Base-by-base conservation (phyloP, 495 filamentous ascomycete species). In the Podospora pseudopauciseta region DNA sequence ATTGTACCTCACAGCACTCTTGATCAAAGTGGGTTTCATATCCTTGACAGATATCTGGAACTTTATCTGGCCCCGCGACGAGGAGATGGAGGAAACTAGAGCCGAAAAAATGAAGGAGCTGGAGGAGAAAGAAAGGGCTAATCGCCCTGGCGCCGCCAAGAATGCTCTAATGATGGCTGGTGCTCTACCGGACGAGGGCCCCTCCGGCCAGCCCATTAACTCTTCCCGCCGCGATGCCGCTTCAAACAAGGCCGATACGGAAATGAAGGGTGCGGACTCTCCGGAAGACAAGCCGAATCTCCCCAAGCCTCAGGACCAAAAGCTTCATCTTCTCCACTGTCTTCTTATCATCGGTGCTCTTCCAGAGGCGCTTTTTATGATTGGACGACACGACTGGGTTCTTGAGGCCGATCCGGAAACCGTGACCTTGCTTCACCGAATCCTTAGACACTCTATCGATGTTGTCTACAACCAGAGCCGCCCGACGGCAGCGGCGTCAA, bases 1-100 rank as follows among this genome's bases (percentile, higher is more conserved):
- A 15, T 91, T 97, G 60, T 94, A 93, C 68, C 87, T 98, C 6
- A 88, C 92, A 1, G 92, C 96, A 0, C 81, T 98, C 28, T 86
- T 99, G 54, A 97, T 99, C 79, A 98, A 98, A 78, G 90, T 96
- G 61, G 96, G 96, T 26, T 98, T 99, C 77, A 93, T 99, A 67
- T 97, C 94, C n/a, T 82, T 99, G 3, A 86, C 87, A 54, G 95
- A 98, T 73, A 81, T 99, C 23, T 97, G 97, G 76, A 89, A 94
- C 49, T 96, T 98, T 74, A 88, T 98, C 4, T 94, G 92, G 85
- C 91, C 96, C 23, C 81, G 84, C 0, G 94, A 98, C 70, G 88
- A 91, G 20, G 83, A 86, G 3, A 98, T 98, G 94, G 84, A 89
- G 58, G 81, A 74, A 0, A 76, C 95, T 30, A 86, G 85, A 69